Percentiles rank a stretch among this genome's conserved stretches.
Conservation (phyloP, 2,329 filamentous ascomycete genomes). For the Fusarium sterilihyphosum region DNA sequence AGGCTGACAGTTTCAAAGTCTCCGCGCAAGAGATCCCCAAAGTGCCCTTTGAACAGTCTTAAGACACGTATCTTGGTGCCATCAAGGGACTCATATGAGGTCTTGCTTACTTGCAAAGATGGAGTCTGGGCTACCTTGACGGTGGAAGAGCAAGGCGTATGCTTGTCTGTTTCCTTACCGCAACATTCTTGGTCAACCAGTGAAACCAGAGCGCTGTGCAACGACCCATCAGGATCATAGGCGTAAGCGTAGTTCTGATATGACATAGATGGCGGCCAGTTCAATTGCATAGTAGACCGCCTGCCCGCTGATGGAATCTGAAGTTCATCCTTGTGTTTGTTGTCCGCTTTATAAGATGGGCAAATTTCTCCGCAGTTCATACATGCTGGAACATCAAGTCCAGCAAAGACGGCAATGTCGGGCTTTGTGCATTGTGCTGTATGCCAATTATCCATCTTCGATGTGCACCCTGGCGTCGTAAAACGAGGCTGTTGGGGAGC, state of each 20-base stretch:
- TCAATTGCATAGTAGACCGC: background rate
- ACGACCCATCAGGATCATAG: background rate
- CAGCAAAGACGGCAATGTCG: background rate
- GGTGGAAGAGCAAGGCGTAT: accelerated
- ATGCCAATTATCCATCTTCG: background rate
- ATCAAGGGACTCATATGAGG: background rate
- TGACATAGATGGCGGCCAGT: background rate
- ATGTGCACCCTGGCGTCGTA: accelerated
- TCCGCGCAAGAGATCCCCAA: background rate
- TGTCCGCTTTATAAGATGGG: background rate
- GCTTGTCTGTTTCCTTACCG: background rate
- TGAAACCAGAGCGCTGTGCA: background rate
- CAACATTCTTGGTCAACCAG: background rate
- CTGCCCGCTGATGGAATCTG: background rate
- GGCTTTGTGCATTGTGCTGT: background rate
- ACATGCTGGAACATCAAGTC: background rate
- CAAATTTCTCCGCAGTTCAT: background rate
- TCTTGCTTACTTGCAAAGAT: background rate
- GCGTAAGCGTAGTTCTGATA: background rate
- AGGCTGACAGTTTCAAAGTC: background rate
- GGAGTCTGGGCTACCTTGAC: accelerated
- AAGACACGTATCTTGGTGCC: background rate
- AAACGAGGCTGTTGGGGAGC: accelerated
- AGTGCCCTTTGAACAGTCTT: background rate
- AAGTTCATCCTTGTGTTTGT: background rate